phyloP scores from a whole-genome alignment of 2,329 filamentous ascomycete species.

The Xylaria sp. region DNA sequence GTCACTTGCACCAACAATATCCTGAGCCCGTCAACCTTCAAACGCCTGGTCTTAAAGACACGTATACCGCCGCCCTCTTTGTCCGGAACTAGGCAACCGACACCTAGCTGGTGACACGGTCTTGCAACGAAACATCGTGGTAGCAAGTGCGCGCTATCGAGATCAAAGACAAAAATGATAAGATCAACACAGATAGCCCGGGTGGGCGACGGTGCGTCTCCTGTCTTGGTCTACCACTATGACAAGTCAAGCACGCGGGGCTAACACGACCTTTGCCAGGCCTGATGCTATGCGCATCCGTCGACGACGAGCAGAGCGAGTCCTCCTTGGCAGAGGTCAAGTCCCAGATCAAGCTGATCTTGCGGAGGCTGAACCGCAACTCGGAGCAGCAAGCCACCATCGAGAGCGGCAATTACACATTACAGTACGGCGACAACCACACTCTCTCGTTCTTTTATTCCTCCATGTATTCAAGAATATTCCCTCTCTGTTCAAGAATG shows the following conservation, averaged over 20 bases:
- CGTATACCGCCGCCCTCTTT: constrained; percentile 36
- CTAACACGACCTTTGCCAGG: constrained; percentile 62
- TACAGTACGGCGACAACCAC: constrained; percentile 72
- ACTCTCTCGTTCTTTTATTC: neutral
- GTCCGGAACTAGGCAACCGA: constrained; percentile 10
- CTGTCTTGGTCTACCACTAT: constrained; percentile 28
- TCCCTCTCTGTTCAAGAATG: neutral
- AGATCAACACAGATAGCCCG: constrained; percentile 93
- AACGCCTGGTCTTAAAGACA: constrained; percentile 33
- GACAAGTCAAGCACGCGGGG: constrained; percentile 31
- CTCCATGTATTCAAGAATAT: too few species aligned
- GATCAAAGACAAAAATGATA: constrained; percentile 69
- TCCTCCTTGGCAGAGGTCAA: constrained; percentile 87
- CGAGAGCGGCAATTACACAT: constrained; percentile 81
- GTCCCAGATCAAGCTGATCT: constrained; percentile 86
- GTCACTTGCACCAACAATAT: constrained; percentile 14
- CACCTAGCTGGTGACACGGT: neutral
- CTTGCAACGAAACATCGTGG: neutral
- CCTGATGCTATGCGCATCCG: constrained; percentile 92
- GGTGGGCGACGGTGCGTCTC: constrained; percentile 75
- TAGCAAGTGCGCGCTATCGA: constrained; percentile 4
- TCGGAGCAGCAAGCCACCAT: constrained; percentile 92
- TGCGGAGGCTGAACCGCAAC: constrained; percentile 87
- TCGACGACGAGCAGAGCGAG: constrained; percentile 86
- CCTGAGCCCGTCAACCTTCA: neutral